These are phyloP conservation scores for Vaccinium darrowii DNA, from an alignment of 148 eudicot genomes.

Conservation along the genomic window DNA sequence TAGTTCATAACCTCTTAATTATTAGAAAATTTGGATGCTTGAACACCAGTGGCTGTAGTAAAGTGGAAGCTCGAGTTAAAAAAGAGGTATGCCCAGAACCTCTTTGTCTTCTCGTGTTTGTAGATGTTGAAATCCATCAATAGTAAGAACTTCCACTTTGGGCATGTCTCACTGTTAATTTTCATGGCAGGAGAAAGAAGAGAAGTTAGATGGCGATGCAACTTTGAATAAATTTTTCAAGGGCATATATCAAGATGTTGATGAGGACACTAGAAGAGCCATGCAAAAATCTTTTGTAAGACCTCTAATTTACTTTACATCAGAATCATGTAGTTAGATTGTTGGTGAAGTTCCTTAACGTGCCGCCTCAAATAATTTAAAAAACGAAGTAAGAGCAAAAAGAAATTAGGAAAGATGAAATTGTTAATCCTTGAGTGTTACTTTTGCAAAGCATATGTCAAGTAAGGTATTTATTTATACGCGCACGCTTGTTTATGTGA, in stretches of 20 bases:
- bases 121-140: background rate
- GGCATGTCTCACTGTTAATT: background rate
- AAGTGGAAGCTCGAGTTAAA: conserved; percentile 85
- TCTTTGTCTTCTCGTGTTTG: background rate
- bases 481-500: no score
- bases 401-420: background rate
- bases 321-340: background rate
- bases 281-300: conserved; percentile 99
- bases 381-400: background rate
- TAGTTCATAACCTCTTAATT: background rate
- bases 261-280: conserved; percentile 92
- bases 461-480: no score
- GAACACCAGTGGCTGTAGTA: background rate
- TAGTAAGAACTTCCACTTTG: background rate
- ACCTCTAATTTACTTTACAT: background rate
- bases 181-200: conserved; percentile 87
- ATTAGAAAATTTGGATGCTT: no score
- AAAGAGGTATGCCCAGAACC: conserved; percentile 40
- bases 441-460: background rate
- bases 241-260: conserved; percentile 79
- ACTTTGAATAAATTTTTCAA: conserved; percentile 93
- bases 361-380: background rate
- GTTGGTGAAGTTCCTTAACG: background rate
- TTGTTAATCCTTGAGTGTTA: background rate
- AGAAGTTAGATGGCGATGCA: conserved; percentile 96